Base-by-base conservation (phyloP, 306 rosid genomes). In the Rubus parviflorus region DNA sequence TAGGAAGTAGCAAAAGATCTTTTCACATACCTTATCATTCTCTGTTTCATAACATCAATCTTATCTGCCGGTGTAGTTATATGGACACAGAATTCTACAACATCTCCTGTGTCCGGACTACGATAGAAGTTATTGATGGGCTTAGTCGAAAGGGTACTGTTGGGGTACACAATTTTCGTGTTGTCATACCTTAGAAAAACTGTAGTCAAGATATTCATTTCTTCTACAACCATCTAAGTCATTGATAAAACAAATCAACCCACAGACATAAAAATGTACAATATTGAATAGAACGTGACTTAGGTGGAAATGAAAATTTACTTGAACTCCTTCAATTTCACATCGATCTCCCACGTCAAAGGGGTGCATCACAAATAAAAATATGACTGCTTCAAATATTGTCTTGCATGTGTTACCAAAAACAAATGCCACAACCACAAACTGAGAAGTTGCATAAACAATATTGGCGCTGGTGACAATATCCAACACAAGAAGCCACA, bases 191-290 rank as follows among this genome's bases (percentile, higher is more conserved):
- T 88, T 78, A 95, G 75, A 78, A 95, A 95, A 79, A 92, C 15
- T 23, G 97, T 95, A 38, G 97, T 90, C 85, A 95, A 85, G 85
- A 95, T 90, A 84, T 95, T 95, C 98, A 95, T 95, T 77, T 95
- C 98, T 86, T 95, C 98, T 41, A 92, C 98, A 48, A 95, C 82
- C 98, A 95, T 85, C 98, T 95, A 94, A 76, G 83, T 60, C 51
- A 53, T 74, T 5, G 70, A 49, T 38, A 49, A 23, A n/a, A 72
- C 16, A 35, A 81, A 7, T 86, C 75, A 88, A 80, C 62, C 63
- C 20, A 7, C 52, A 64, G 58, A 41, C 8, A 20, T 54, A 14
- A 4, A 76, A 43, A 6, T 72, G 52, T n/a, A n/a, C n/a, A n/a
- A n/a, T n/a, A n/a, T n/a, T n/a, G n/a, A n/a, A n/a, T n/a, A n/a